Evolutionary conservation across 176 grass and related monocot species (phyloP).

Genomic region (Paspalum vaginatum): DNA sequence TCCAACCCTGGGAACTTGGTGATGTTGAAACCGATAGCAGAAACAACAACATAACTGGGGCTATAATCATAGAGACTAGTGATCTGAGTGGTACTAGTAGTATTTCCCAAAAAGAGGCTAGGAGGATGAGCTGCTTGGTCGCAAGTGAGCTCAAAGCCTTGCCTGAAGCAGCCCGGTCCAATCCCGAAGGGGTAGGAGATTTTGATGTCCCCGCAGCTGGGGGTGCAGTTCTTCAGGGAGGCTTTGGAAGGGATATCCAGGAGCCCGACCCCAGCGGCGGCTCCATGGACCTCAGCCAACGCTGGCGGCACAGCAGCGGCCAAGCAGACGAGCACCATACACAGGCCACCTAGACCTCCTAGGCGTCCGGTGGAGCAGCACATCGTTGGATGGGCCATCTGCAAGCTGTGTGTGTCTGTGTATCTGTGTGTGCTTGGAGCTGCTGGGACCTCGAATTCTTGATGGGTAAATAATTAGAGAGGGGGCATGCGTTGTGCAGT

Average conservation of each 20-base stretch:
- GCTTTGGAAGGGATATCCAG: background rate
- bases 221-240: constrained; percentile 12
- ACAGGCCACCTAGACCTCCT: background rate
- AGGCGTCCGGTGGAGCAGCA: background rate
- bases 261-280: background rate
- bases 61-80: no score
- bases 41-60: no score
- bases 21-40: background rate
- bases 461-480: no score
- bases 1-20: background rate
- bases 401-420: background rate
- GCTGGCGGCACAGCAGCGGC: background rate
- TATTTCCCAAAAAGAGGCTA: background rate
- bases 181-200: constrained; percentile 41
- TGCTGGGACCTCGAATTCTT: background rate
- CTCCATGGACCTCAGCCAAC: background rate
- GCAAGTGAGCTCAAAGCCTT: constrained; percentile 45
- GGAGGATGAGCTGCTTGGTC: background rate
- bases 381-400: background rate
- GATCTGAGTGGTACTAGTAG: background rate
- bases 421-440: background rate
- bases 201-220: background rate
- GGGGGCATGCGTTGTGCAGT: no score
- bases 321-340: background rate
- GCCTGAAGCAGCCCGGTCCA: constrained; percentile 36